These are phyloP conservation scores for Cetradonia linearis DNA, from an alignment of 495 filamentous ascomycete genomes.

Conservation along the genomic window DNA sequence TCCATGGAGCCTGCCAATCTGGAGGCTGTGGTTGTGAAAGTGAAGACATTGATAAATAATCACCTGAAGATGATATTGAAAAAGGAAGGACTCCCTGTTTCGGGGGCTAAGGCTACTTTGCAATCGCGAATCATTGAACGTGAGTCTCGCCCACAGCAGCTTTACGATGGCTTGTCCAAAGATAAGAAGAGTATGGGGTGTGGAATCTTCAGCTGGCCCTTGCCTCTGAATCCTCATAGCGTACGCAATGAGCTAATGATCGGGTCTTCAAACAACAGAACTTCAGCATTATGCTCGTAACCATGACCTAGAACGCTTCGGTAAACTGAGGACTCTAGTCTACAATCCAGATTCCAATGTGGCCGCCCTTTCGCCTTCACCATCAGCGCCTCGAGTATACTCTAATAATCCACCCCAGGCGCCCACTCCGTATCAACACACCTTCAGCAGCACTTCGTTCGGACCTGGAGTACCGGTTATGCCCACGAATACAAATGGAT, in stretches of 20 bases:
- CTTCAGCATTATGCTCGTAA: conserved; percentile 22
- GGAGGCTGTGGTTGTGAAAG: conserved; percentile 34
- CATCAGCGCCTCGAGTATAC: conserved; percentile 11
- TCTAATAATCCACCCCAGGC: conserved; percentile 10
- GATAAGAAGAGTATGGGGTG: not conserved
- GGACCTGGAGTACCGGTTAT: conserved; percentile 21
- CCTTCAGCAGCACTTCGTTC: conserved; percentile 6
- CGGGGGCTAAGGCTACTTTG: conserved; percentile 70
- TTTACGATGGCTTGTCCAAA: not conserved
- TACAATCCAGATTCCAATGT: conserved; percentile 26
- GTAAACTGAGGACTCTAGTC: conserved; percentile 30
- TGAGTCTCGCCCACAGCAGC: conserved; percentile 37
- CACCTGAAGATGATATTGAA: conserved; percentile 66
- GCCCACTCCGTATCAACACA: conserved; percentile 24
- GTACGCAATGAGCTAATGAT: conserved; percentile 18
- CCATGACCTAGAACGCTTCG: conserved; percentile 30
- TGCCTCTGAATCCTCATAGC: not conserved
- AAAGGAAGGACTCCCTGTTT: conserved; percentile 56
- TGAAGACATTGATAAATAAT: conserved; percentile 56
- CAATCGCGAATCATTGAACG: conserved; percentile 66
- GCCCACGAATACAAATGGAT: conserved; percentile 32
- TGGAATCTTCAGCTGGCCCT: not conserved
- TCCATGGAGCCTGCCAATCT: conserved; percentile 9
- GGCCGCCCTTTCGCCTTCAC: conserved; percentile 18
- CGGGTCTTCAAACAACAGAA: conserved; percentile 22